Base-by-base conservation (phyloP, 2,329 filamentous ascomycete genomes). In the Rhytidhysteron rufulum region DNA sequence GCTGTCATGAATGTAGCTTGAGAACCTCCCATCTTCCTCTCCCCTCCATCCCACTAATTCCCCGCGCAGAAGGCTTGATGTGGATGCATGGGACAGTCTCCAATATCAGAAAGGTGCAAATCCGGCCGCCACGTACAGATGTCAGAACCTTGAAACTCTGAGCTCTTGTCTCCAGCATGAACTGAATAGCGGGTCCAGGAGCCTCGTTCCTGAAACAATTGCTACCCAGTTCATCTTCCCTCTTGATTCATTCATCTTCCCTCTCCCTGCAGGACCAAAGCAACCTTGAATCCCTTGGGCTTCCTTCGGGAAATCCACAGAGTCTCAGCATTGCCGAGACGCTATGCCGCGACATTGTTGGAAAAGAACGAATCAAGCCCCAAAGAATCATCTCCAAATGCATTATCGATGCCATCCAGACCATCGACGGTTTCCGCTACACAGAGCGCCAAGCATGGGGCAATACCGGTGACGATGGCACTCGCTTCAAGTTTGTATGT, bases 401-500 rank as follows among this genome's bases (percentile, higher is more conserved):
- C 9, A 59, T 66, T 21, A 45, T 65, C 18, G 50, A 54, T 30
- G 45, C 54, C 6, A 53, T 66, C 30, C 52, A 59, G 31, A 48
- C 47, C 2, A 55, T 55, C 4, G 62, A 66, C 41, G 55, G 57
- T 1, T 66, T 62, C 50, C 55, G 48, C 17, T 65, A 66, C 43
- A 43, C 45, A 9, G 61, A 66, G 39, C 55, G 60, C 20, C 53
- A 55, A 20, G 57, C 54, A 3, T 45, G 45, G 19, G 60, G 55
- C 19, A 64, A 48, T 32, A 54, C 54, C 7, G 50, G 53, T 13
- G 47, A 45, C 5, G 59, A 64, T 41, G 61, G 62, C 8, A 40
- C 44, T 18, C 53, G 60, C 3, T 51, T 64, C 40, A 60, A 51
- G 30, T 65, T 57, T 45, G 48, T 64, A 8, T 66, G 61, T 35